Evolutionary conservation across 2,329 filamentous ascomycete species (phyloP), one percentile per base, ranked within the genome.

Genomic region (Penicillium sp.): DNA sequence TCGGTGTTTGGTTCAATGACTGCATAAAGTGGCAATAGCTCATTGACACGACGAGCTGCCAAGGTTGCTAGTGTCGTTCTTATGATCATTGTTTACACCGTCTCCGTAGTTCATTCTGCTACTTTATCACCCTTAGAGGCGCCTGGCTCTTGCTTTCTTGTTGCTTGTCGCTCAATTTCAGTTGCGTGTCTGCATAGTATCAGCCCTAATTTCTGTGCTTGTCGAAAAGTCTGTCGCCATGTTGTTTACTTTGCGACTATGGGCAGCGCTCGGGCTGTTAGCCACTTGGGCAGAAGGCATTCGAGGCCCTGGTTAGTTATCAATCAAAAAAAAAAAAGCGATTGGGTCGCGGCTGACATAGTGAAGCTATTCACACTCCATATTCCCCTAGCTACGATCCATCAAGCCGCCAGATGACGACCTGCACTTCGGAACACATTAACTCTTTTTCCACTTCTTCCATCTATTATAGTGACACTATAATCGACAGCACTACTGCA

Each of bases 281-380:
- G 39, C 39, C 19, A 22, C 39, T 42, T 42, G 39, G 39, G 39
- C 39, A 14, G 39, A 42, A 42, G 39, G 39, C n/a, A 22, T 42
- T 42, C 19, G 39, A 42, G 19, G 19, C 39, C 39, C 39, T 42
- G 39, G 39, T 42, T 22, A 42, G 39, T 42, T 42, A 42, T 42
- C 19, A 21, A 42, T 21, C 16, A 27, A 29, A 29, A 47, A 4
- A 29, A 47, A 4, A 9, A 47, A 26, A 29, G 44, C 19, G 19
- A 22, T 42, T 42, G 19, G 19, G 39, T 42, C 19, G 19, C 21
- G 7, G 21, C 53, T 58, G 13, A 58, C 26, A 49, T 6, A n/a
- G 29, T 35, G 48, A 49, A 58, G 56, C 24, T 53, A 47, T 49
- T 49, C 52, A 29, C 43, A 56, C 19, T 31, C 49, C 53, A 22